phyloP scores from a whole-genome alignment of 208 protist species.

The Herpetomonas muscarum region DNA sequence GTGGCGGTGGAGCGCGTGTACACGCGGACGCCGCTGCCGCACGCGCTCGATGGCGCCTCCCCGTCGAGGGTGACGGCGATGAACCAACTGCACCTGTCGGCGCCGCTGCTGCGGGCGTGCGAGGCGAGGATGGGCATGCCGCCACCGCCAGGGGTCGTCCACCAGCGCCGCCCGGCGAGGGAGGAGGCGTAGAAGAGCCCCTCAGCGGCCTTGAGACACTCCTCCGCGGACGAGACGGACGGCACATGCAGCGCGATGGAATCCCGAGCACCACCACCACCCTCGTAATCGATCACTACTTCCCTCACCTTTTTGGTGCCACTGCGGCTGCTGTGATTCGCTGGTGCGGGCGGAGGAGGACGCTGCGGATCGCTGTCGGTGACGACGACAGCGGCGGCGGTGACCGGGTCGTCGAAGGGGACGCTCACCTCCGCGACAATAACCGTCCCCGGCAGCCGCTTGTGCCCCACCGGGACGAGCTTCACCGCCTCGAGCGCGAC shows the following conservation, averaged over 20 bases:
- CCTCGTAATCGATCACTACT: background rate
- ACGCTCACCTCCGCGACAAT: constrained; percentile 3
- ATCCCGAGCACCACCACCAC: background rate
- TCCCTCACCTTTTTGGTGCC: background rate
- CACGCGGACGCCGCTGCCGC: background rate
- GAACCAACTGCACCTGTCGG: constrained; percentile 7
- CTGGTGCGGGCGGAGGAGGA: background rate
- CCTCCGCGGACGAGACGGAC: background rate
- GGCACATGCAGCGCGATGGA: background rate
- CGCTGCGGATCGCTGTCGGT: background rate
- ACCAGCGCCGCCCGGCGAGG: constrained; percentile 1
- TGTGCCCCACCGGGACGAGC: background rate
- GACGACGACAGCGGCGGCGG: background rate
- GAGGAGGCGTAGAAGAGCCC: background rate
- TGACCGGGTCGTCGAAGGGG: background rate
- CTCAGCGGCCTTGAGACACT: background rate
- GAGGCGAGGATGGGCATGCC: background rate
- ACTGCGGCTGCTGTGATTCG: too few relatives aligned
- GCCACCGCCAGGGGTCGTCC: background rate
- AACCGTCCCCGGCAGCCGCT: background rate
- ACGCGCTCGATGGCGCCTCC: background rate
- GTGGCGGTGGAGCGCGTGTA: background rate
- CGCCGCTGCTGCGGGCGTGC: background rate
- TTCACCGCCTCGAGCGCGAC: constrained; percentile 24
- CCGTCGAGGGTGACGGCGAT: constrained; percentile 1